Evolutionary conservation across 1,284 basidiomycete genomes (phyloP).

Genomic region (Peniophora sp.): DNA sequence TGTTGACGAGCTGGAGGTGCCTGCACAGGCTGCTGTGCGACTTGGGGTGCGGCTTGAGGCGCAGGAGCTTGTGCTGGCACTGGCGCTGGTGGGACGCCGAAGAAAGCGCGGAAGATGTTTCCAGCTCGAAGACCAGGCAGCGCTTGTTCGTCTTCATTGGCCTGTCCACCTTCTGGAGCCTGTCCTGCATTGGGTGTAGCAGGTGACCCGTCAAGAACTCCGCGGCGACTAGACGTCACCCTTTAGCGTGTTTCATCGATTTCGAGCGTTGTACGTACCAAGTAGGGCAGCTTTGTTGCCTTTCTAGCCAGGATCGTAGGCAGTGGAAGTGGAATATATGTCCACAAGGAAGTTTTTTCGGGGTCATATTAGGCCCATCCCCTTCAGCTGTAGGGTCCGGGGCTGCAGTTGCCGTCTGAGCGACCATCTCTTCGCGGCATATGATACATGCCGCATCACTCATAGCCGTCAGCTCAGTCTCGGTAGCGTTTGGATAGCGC

Average conservation of each 20-base stretch:
- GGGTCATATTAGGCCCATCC: conserved; percentile 87
- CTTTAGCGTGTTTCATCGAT: conserved; percentile 9
- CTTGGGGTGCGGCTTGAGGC: conserved; percentile 5
- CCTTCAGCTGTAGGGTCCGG: conserved; percentile 16
- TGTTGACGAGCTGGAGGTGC: neutral
- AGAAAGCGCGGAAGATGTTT: conserved; percentile 11
- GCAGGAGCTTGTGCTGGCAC: conserved; percentile 12
- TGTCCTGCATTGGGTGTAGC: conserved; percentile 17
- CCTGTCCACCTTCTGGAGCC: conserved; percentile 13
- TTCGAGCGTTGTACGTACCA: conserved; percentile 58
- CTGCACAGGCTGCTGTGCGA: conserved; percentile 15
- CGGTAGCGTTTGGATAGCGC: conserved; percentile 90
- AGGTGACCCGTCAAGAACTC: conserved; percentile 62
- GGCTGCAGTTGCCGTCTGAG: conserved; percentile 11
- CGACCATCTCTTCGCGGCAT: conserved; percentile 93
- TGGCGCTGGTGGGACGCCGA: conserved; percentile 10
- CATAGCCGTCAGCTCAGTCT: conserved; percentile 73
- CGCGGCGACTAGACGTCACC: conserved; percentile 58
- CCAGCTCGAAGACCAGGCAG: conserved; percentile 10
- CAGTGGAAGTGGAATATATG: conserved; percentile 99
- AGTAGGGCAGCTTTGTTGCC: conserved; percentile 93
- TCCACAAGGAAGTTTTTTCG: conserved; percentile 93
- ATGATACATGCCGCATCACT: conserved; percentile 95
- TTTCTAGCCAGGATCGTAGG: conserved; percentile 93
- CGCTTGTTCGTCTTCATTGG: conserved; percentile 11